Evolutionary conservation across 345 rosid species (phyloP), one percentile per base, ranked within the genome.

Genomic region (Eutrema yunnanense): DNA sequence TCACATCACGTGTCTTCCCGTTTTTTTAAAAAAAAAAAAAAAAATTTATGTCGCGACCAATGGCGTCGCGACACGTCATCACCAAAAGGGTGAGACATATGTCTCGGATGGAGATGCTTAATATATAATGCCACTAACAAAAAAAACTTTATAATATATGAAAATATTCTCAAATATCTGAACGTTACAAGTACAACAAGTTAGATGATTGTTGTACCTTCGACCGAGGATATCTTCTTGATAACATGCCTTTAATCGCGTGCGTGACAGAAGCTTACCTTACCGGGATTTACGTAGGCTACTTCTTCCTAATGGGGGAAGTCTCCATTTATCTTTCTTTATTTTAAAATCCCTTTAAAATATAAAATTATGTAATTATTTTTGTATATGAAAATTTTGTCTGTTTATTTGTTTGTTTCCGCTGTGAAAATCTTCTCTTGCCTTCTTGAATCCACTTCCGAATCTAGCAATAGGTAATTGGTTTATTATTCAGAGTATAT

Each of bases 191-290:
- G 16, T 16, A 16, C 26, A 38, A 19, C 26, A 38, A 57, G 53
- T 33, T 37, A 12, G 12, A 27, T 49, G 73, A 33, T 59, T 22
- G 62, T 42, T 42, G 53, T 44, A 44, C 56, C 4, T 60, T 67
- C 43, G 63, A 67, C 73, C 33, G 68, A 50, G 12, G 69, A 29
- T 72, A 62, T 42, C 33, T 33, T 56, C 30, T 53, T 65, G 6
- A 8, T 59, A 50, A 59, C 63, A 13, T 34, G 27, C 56, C 69
- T 75, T 8, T 43, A 67, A 60, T 75, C 43, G 64, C 56, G 73
- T 74, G 57, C 73, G 7, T 60, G 63, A 60, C 73, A 60, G 73
- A 60, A 67, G 40, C 67, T 59, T 43, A 19, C 72, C 58, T 40
- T 73, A 50, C 43, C 37, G 6, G 37, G 42, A 40, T 49, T 57